Conservation (phyloP, 140 eudicot genomes). For the Bidens hawaiensis region DNA sequence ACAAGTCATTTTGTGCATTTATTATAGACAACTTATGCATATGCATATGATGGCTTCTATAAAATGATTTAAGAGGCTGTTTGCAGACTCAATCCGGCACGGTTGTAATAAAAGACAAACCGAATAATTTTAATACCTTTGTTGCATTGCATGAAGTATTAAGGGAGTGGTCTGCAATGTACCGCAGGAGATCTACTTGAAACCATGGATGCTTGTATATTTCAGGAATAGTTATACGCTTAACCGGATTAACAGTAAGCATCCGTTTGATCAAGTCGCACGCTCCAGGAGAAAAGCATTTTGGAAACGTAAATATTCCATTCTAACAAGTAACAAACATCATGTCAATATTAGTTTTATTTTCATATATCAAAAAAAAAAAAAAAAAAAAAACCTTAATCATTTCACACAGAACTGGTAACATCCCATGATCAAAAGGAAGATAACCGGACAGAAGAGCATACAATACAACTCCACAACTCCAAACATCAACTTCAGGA, state of each 20-base stretch:
- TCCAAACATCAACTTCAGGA: too few species aligned
- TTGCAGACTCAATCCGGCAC: not conserved
- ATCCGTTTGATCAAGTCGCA: too few species aligned
- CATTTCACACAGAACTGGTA: slow-evolving; percentile 37
- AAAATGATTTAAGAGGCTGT: not conserved
- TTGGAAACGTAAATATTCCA: too few species aligned
- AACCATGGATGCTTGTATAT: slow-evolving; percentile 72
- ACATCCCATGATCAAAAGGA: slow-evolving; percentile 67
- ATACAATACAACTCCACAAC: too few species aligned
- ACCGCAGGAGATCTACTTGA: slow-evolving; percentile 40
- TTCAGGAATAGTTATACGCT: too few species aligned
- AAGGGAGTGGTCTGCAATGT: slow-evolving; percentile 38
- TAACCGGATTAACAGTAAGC: too few species aligned
- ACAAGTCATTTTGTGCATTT: slow-evolving; percentile 1
- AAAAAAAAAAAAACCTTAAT: too few species aligned
- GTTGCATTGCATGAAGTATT: slow-evolving; percentile 20
- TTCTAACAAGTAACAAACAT: too few species aligned
- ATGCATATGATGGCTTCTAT: not conserved
- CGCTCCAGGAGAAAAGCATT: too few species aligned
- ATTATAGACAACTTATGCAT: not conserved
- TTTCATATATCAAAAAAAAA: too few species aligned
- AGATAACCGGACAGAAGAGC: slow-evolving; percentile 25
- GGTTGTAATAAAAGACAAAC: not conserved
- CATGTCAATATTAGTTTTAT: too few species aligned
- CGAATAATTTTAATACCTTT: slow-evolving; percentile 35